Conservation (phyloP, 495 filamentous ascomycete species). For the Aspergillus leporis region DNA sequence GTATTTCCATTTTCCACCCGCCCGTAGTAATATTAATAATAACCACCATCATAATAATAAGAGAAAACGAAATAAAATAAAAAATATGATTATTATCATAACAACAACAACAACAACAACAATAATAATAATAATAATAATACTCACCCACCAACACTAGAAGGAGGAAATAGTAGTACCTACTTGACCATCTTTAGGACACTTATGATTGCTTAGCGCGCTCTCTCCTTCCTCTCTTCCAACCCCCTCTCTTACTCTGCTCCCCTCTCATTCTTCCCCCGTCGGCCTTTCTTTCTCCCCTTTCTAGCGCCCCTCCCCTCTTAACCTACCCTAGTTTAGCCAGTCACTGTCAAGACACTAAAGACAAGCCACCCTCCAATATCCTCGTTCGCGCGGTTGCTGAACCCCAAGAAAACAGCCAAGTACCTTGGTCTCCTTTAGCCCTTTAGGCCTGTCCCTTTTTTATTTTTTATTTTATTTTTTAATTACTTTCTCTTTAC, state of each 20-base stretch:
- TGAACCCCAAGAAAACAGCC: neutral
- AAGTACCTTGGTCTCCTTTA: conserved; percentile 2
- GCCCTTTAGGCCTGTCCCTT: neutral
- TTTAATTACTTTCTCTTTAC: neutral
- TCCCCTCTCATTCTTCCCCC: conserved; percentile 2
- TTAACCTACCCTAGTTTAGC: conserved; percentile 7
- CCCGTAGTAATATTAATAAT: neutral
- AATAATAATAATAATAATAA: neutral
- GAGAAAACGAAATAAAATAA: neutral
- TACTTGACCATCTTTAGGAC: neutral
- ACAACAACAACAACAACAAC: neutral
- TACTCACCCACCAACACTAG: neutral
- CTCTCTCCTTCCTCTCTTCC: neutral
- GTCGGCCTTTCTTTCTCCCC: conserved; percentile 12
- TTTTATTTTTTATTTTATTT: neutral
- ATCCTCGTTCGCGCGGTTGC: neutral
- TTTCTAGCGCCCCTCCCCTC: conserved; percentile 2
- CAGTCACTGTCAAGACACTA: conserved; percentile 4
- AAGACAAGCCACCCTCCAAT: conserved; percentile 10
- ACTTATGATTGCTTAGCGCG: neutral
- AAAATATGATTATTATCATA: neutral
- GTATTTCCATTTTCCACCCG: neutral
- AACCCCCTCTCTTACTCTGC: conserved; percentile 1
- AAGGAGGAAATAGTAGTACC: neutral
- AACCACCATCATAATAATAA: neutral